Percentiles rank a stretch among this genome's conserved stretches.
Evolutionary conservation across 2,329 filamentous ascomycete genomes (phyloP).

Genomic region (Claviceps purpurea): DNA sequence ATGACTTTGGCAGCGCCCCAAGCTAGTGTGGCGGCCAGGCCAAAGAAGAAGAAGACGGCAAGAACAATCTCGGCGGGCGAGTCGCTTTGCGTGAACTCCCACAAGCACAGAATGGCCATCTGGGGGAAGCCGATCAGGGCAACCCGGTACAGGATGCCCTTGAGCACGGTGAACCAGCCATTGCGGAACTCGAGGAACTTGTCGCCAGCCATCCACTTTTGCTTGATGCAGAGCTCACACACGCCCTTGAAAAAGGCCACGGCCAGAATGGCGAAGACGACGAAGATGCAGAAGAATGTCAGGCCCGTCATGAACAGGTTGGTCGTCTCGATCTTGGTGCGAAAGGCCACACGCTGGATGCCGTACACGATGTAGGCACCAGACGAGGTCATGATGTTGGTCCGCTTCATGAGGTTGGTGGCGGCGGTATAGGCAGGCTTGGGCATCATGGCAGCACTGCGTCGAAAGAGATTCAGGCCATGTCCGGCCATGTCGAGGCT

Average conservation of each 20-base stretch:
- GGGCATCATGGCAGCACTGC: slow-evolving; percentile 39
- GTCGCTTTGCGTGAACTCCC: slow-evolving; percentile 81
- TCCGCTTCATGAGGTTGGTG: slow-evolving; percentile 36
- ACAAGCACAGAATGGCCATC: slow-evolving; percentile 79
- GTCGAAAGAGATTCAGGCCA: slow-evolving; percentile 35
- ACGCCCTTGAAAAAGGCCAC: slow-evolving; percentile 70
- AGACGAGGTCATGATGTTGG: slow-evolving; percentile 37
- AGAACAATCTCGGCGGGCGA: slow-evolving; percentile 77
- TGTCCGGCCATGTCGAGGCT: slow-evolving; percentile 25
- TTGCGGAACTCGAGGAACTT: slow-evolving; percentile 90
- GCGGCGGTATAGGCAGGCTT: slow-evolving; percentile 22
- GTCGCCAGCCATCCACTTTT: slow-evolving; percentile 66
- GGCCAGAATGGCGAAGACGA: slow-evolving; percentile 57
- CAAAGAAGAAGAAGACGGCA: slow-evolving; percentile 78
- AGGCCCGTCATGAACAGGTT: slow-evolving; percentile 91
- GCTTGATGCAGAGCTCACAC: slow-evolving; percentile 63
- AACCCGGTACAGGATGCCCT: slow-evolving; percentile 85
- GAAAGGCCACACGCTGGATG: slow-evolving; percentile 77
- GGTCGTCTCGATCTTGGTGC: slow-evolving; percentile 63
- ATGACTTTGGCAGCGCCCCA: slow-evolving; percentile 90
- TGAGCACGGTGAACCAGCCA: slow-evolving; percentile 83
- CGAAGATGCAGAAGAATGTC: slow-evolving; percentile 77
- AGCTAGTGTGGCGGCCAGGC: slow-evolving; percentile 60
- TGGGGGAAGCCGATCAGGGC: slow-evolving; percentile 85
- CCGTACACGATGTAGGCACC: slow-evolving; percentile 57